phyloP scores from a whole-genome alignment of 2,329 filamentous ascomycete genomes.

The Colletotrichum coccodes region DNA sequence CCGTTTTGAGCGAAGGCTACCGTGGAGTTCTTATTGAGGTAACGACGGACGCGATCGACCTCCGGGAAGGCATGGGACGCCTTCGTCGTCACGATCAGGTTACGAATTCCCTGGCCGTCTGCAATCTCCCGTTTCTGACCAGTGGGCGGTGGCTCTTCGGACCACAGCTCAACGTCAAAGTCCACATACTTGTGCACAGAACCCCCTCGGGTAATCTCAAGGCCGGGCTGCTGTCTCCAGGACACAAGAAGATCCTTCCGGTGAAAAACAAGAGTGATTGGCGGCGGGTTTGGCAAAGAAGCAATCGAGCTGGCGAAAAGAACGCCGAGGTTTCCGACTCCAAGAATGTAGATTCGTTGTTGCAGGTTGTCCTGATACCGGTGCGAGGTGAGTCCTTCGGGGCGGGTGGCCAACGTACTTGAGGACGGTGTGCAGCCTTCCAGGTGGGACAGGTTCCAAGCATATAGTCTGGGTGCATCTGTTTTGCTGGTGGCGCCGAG shows the following conservation, averaged over 20 bases:
- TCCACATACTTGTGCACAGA: slow-evolving; percentile 43
- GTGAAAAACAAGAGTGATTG: slow-evolving; percentile 84
- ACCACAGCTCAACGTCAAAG: slow-evolving; percentile 66
- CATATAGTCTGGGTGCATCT: slow-evolving; percentile 46
- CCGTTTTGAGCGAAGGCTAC: slow-evolving; percentile 91
- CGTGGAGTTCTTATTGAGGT: slow-evolving; percentile 73
- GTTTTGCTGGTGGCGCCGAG: slow-evolving; percentile 36
- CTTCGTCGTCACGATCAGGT: slow-evolving; percentile 84
- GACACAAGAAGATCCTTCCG: slow-evolving; percentile 58
- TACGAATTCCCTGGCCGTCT: slow-evolving; percentile 62
- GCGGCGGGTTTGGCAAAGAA: slow-evolving; percentile 68
- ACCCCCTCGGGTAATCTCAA: slow-evolving; percentile 54
- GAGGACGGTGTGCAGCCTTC: background rate
- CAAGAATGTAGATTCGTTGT: slow-evolving; percentile 79
- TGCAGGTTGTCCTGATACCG: background rate
- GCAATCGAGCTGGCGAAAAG: slow-evolving; percentile 81
- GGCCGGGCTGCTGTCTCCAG: slow-evolving; percentile 56
- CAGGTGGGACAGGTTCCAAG: slow-evolving; percentile 47
- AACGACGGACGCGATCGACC: slow-evolving; percentile 64
- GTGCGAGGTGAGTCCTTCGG: background rate
- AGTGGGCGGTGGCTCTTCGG: slow-evolving; percentile 49
- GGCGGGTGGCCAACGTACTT: background rate
- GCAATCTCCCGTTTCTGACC: slow-evolving; percentile 53
- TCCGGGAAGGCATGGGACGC: slow-evolving; percentile 74
- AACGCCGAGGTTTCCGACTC: slow-evolving; percentile 82